These are phyloP conservation scores for Suillus spraguei DNA, from an alignment of 768 basidiomycete species.

Conservation along the genomic window DNA sequence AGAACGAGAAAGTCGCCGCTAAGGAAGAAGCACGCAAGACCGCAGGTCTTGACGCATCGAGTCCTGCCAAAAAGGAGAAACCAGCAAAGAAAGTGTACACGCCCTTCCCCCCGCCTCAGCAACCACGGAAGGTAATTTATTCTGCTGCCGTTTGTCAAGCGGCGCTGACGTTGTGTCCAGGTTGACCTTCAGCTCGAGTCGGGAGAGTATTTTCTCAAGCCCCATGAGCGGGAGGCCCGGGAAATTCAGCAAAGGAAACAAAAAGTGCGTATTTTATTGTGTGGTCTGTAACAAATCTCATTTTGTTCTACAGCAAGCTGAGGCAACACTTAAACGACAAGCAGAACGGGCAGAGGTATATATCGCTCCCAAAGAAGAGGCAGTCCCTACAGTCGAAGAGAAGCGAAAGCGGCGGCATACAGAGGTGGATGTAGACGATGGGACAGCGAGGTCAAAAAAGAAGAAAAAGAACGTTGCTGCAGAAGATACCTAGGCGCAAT, in stretches of 20 bases:
- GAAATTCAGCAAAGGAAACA: constrained; percentile 74
- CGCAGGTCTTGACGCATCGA: constrained; percentile 57
- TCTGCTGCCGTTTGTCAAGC: constrained; percentile 8
- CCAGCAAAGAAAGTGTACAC: constrained; percentile 90
- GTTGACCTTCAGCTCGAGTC: constrained; percentile 93
- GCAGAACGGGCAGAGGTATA: constrained; percentile 88
- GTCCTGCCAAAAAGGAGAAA: constrained; percentile 43
- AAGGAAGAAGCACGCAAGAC: constrained; percentile 67
- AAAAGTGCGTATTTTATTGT: constrained; percentile 42
- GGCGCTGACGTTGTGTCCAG: constrained; percentile 35
- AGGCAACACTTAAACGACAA: constrained; percentile 66
- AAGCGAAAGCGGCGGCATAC: constrained; percentile 63
- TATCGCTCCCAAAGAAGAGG: constrained; percentile 81
- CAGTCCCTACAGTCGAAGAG: constrained; percentile 75
- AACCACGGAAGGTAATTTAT: constrained; percentile 80
- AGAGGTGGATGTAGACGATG: constrained; percentile 30
- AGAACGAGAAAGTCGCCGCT: constrained; percentile 69
- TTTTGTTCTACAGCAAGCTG: constrained; percentile 65
- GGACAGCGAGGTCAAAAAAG: constrained; percentile 44
- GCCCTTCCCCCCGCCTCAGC: constrained; percentile 97
- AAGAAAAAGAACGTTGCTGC: constrained; percentile 31
- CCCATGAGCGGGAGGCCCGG: constrained; percentile 78
- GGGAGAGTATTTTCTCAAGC: constrained; percentile 98
- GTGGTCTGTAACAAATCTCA: background rate
- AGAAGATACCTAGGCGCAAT: background rate